Base-by-base conservation (phyloP, 177 flowering plant genomes). In the Vitis hybrid region DNA sequence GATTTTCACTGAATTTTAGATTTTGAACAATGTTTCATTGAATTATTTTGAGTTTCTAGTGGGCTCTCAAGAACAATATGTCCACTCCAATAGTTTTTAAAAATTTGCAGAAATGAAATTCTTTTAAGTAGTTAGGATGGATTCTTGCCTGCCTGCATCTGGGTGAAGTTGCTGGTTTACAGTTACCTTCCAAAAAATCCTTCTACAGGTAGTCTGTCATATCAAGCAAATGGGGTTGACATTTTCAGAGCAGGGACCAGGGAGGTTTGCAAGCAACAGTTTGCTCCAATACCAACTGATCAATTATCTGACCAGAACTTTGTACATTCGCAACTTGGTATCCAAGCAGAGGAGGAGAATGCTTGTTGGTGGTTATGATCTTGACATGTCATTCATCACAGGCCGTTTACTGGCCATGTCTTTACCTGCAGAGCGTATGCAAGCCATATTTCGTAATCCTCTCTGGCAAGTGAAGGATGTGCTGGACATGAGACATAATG, bases 321-420 rank as follows among this genome's bases (percentile, higher is more conserved):
- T 76, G 63, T 80, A 63, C 63, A 76, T 92, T 53, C 90, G 91
- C 16, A 81, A 80, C 73, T 77, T 89, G 76, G 94, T 89, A 31
- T 92, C 97, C n/a, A 90, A 84, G 85, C 68, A 84, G 68, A 63
- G 96, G 65, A 81, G 97, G 77, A 74, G 96, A 48, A 78, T 92
- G 91, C 84, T 90, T 31, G 83, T 92, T 76, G 93, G 84, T 19
- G 96, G 97, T 8, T 92, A 86, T 71, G 92, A 92, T 76, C 96
- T 89, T 72, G 97, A 90, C 77, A 92, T 92, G 96, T 80, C 94
- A 7, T 92, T 89, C 61, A 90, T 92, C 74, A 84, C 97, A 20
- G 88, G 83, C 59, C 83, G 82, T 50, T 4, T 92, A 14, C 68
- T 92, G 61, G 94, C 96, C 10, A 92, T 92, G 94, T 92, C 96